Percentiles rank a stretch among this genome's conserved stretches.
These are phyloP conservation scores for Pinus albicaulis DNA, from an alignment of 75 land plant genomes.

Conservation along the genomic window DNA sequence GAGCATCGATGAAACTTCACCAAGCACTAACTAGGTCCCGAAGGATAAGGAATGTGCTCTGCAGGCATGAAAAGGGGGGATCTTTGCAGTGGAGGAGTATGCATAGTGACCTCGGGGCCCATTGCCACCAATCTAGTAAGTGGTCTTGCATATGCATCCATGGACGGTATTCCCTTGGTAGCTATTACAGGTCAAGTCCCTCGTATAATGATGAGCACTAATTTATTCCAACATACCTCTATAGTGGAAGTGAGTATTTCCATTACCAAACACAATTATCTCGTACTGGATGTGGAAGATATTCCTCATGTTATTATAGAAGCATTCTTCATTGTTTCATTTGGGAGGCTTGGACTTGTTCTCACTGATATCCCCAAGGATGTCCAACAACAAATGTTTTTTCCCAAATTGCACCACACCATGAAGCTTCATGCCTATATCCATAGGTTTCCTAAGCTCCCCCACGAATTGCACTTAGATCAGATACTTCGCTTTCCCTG, in stretches of 20 bases:
- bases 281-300: conserved; percentile 78
- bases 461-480: conserved; percentile 45
- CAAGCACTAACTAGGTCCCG: conserved; percentile 77
- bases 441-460: conserved; percentile 60
- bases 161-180: conserved; percentile 86
- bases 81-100: conserved; percentile 91
- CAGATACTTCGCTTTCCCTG: conserved; percentile 61
- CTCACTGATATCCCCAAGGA: conserved; percentile 93
- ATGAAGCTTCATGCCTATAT: conserved; percentile 62
- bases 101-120: conserved; percentile 94
- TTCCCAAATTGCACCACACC: conserved; percentile 66
- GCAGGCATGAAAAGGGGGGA: conserved; percentile 89
- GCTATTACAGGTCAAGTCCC: conserved; percentile 98
- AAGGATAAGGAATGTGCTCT: conserved; percentile 65
- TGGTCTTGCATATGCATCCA: conserved; percentile 83
- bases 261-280: conserved; percentile 93
- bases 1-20: conserved; percentile 86
- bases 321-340: conserved; percentile 74
- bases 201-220: conserved; percentile 84
- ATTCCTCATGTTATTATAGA: conserved; percentile 78
- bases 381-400: conserved; percentile 77
- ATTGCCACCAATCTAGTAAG: conserved; percentile 93
- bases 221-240: conserved; percentile 92
- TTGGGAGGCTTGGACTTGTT: conserved; percentile 92
- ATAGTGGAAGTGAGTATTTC: conserved; percentile 90